phyloP scores from a whole-genome alignment of 192 early-diverging fungal species.

The Coemansia sp. region DNA sequence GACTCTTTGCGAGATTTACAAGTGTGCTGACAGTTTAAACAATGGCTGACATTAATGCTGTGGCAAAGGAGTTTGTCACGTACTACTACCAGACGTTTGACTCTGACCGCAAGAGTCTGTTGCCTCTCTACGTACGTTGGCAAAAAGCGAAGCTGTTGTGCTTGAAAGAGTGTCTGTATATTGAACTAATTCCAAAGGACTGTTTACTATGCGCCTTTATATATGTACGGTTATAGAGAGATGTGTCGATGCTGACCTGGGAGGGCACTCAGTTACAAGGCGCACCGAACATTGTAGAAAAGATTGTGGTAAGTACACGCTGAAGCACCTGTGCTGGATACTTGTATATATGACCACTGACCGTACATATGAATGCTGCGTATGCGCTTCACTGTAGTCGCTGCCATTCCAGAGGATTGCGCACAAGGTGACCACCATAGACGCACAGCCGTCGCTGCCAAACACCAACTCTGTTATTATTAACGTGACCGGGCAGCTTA shows the following conservation, averaged over 20 bases:
- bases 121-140: constrained; percentile 70
- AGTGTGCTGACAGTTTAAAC: neutral
- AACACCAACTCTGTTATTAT: constrained; percentile 67
- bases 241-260: constrained; percentile 82
- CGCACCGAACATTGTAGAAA: constrained; percentile 66
- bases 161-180: neutral
- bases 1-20: neutral
- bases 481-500: constrained; percentile 82
- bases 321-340: neutral
- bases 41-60: neutral
- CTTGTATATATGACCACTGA: neutral
- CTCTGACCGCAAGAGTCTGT: constrained; percentile 62
- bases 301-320: constrained; percentile 64
- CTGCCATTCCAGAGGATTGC: constrained; percentile 77
- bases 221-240: constrained; percentile 57
- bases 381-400: constrained; percentile 18
- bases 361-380: constrained; percentile 1
- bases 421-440: constrained; percentile 74
- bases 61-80: constrained; percentile 71
- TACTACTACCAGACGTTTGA: constrained; percentile 92
- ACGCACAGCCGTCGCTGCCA: constrained; percentile 76
- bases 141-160: neutral
- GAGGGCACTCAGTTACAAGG: constrained; percentile 73
- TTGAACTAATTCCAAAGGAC: neutral
- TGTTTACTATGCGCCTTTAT: neutral